phyloP scores from a whole-genome alignment of 129 eudicot genomes.

The Logfia minima region DNA sequence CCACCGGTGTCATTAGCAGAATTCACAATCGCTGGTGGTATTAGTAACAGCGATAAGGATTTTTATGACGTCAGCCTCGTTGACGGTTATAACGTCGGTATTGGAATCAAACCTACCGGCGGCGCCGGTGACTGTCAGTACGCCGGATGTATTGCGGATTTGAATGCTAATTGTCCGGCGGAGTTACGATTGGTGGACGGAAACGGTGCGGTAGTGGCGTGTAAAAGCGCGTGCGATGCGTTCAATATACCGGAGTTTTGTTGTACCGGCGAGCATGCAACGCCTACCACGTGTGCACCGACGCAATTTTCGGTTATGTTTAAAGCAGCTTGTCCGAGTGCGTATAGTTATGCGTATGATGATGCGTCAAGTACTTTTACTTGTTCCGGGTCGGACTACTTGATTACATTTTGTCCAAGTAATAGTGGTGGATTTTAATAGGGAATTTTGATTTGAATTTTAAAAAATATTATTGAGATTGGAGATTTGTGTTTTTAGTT shows the following conservation, averaged over 20 bases:
- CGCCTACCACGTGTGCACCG: slow-evolving; percentile 66
- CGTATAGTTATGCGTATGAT: slow-evolving; percentile 84
- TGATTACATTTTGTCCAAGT: slow-evolving; percentile 69
- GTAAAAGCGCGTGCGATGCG: slow-evolving; percentile 76
- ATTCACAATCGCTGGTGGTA: slow-evolving; percentile 58
- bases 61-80: slow-evolving; percentile 78
- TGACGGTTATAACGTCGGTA: slow-evolving; percentile 76
- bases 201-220: slow-evolving; percentile 57
- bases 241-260: slow-evolving; percentile 64
- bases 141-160: slow-evolving; percentile 72
- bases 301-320: slow-evolving; percentile 62
- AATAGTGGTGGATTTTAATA: slow-evolving; percentile 10
- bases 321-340: slow-evolving; percentile 72
- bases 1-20: slow-evolving; percentile 69
- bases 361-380: slow-evolving; percentile 80
- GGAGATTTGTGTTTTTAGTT: slow-evolving; percentile 18
- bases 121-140: slow-evolving; percentile 72
- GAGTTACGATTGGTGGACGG: slow-evolving; percentile 51
- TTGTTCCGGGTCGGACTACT: slow-evolving; percentile 66
- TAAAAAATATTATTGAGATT: slow-evolving; percentile 22
- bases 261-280: slow-evolving; percentile 67
- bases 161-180: slow-evolving; percentile 53
- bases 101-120: slow-evolving; percentile 58
- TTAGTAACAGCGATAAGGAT: slow-evolving; percentile 59
- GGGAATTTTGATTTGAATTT: slow-evolving; percentile 25